Conservation (phyloP, 2,329 filamentous ascomycete genomes). For the Pyricularia sp. region DNA sequence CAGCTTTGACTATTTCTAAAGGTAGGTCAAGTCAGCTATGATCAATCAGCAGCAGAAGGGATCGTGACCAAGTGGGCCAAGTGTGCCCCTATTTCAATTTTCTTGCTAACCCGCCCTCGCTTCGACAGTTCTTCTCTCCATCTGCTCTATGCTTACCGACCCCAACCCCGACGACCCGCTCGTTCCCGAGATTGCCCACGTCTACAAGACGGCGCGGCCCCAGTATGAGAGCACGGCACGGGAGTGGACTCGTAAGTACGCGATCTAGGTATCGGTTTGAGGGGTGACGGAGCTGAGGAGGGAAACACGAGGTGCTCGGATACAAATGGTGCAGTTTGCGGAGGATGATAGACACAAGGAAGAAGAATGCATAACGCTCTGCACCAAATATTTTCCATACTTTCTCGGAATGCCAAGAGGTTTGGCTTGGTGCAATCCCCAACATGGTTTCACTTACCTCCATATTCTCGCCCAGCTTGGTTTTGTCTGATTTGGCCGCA, state of each 20-base stretch:
- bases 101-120: conserved; percentile 4
- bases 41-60: background rate
- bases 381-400: background rate
- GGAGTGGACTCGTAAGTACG: conserved; percentile 99
- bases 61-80: background rate
- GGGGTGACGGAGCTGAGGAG: background rate
- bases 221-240: conserved; percentile 92
- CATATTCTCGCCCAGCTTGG: background rate
- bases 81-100: background rate
- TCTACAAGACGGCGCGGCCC: conserved; percentile 97
- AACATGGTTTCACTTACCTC: background rate
- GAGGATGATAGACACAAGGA: background rate
- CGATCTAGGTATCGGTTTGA: conserved; percentile 47
- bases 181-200: conserved; percentile 96
- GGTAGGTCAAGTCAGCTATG: conserved; percentile 39
- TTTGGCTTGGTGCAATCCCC: background rate
- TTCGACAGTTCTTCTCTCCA: conserved; percentile 73
- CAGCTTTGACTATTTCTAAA: conserved; percentile 95
- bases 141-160: conserved; percentile 99
- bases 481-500: background rate
- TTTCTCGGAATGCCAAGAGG: background rate
- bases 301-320: background rate
- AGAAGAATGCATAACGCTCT: conserved; percentile 2
- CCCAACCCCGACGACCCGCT: conserved; percentile 98
- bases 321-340: background rate